Evolutionary conservation across 192 early-diverging fungal species (phyloP), one percentile per base, ranked within the genome.

Genomic region (Backusella sp.): DNA sequence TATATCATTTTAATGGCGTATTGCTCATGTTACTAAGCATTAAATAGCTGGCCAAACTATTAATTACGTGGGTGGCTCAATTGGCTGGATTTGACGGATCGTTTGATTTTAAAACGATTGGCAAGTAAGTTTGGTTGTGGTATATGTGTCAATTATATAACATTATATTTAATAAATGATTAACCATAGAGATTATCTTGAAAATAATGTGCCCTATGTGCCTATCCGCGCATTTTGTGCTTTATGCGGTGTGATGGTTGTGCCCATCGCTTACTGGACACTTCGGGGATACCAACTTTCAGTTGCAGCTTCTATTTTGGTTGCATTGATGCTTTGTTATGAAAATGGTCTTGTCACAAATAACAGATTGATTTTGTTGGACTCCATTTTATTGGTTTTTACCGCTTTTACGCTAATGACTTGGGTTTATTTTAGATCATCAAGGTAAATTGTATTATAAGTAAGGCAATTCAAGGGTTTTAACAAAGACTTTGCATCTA

Each of bases 51-150:
- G 86, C 77, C 35, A 87, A 82, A 34, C 72, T 87, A 74, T 56
- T 85, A 30, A 77, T 87, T 66, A 82, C 84, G 5, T 73, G 81
- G 15, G 87, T 87, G 1, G 95, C 93, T n/a, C 86, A 88, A 81
- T 62, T 96, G 23, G 90, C 91, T 62, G 98, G 98, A 2, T 96
- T 98, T 82, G 90, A 98, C 80, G 95, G 96, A 9, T 62, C 11
- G 9, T 99, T 98, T 84, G 88, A 94, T 74, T 99, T 99, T 76
- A 95, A 96, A 70, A 88, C 92, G 71, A 99, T 99, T 83, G 96
- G 95, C 66, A 82, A 89, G 87, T 90, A 75, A 83, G 88, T 32
- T 32, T 32, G 32, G 32, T 32, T 32, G 32, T 32, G 3, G 3
- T 32, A 32, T 32, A 32, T 32, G 32, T 3, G 32, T 32, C 32